Evolutionary conservation across 495 filamentous ascomycete species (phyloP).

Genomic region (Hypoxylon cercidicola): DNA sequence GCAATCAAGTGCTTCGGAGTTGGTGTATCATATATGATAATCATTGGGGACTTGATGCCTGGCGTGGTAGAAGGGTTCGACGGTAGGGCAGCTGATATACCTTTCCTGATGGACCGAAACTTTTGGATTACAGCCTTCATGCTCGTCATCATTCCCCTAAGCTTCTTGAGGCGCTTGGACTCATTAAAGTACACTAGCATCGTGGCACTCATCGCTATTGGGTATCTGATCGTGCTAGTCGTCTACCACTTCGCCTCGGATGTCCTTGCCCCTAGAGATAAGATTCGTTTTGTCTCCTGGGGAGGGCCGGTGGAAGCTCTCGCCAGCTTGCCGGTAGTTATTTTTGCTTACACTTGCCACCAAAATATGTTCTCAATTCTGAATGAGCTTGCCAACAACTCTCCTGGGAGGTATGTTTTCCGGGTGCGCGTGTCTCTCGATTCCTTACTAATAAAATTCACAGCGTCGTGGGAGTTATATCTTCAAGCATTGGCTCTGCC

Average conservation of each 20-base stretch:
- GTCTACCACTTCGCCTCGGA: slow-evolving; percentile 91
- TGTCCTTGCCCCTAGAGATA: slow-evolving; percentile 74
- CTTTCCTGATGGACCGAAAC: slow-evolving; percentile 84
- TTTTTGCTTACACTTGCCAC: slow-evolving; percentile 98
- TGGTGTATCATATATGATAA: slow-evolving; percentile 95
- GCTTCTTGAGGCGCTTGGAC: slow-evolving; percentile 89
- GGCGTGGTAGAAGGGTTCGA: slow-evolving; percentile 82
- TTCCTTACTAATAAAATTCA: slow-evolving; percentile 43
- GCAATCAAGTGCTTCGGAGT: slow-evolving; percentile 99
- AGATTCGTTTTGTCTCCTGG: slow-evolving; percentile 78
- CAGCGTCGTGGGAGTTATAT: slow-evolving; percentile 82
- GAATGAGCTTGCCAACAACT: slow-evolving; percentile 91
- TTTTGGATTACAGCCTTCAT: slow-evolving; percentile 99
- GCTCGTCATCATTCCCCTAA: slow-evolving; percentile 92
- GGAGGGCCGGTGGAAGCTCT: slow-evolving; percentile 80
- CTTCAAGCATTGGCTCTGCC: slow-evolving; percentile 83
- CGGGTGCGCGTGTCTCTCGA: not conserved
- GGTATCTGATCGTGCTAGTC: slow-evolving; percentile 90
- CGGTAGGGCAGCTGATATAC: slow-evolving; percentile 63
- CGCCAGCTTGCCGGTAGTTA: slow-evolving; percentile 90
- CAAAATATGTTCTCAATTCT: slow-evolving; percentile 99
- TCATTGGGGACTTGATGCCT: slow-evolving; percentile 98
- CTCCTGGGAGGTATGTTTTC: slow-evolving; percentile 58
- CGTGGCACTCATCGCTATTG: slow-evolving; percentile 90
- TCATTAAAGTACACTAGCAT: slow-evolving; percentile 97